phyloP scores from a whole-genome alignment of 495 filamentous ascomycete species.

The Chaetomium cochliodes region DNA sequence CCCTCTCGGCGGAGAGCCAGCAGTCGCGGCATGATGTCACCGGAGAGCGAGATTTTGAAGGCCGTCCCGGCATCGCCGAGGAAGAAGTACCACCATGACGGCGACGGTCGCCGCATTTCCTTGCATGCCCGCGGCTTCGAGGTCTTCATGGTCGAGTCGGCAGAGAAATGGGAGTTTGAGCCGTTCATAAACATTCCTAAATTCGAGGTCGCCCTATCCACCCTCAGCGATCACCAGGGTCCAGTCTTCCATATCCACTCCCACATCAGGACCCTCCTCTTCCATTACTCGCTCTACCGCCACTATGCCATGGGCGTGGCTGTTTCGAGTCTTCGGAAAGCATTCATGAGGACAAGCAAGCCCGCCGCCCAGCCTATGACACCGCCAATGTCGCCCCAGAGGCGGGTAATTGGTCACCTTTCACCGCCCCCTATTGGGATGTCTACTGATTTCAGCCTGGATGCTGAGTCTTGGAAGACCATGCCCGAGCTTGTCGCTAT shows the following conservation, averaged over 20 bases:
- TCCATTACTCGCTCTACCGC: constrained; percentile 91
- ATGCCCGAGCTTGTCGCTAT: constrained; percentile 68
- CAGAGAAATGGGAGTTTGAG: constrained; percentile 79
- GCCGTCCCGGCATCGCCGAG: constrained; percentile 61
- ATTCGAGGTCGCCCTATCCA: constrained; percentile 82
- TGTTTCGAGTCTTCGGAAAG: constrained; percentile 67
- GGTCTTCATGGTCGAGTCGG: constrained; percentile 82
- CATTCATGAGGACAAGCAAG: constrained; percentile 58
- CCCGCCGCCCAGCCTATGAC: constrained; percentile 27
- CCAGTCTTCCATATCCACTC: constrained; percentile 85
- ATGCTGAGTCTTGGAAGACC: constrained; percentile 30
- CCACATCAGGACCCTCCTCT: constrained; percentile 68
- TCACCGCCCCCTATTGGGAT: constrained; percentile 32
- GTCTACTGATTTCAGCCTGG: constrained; percentile 35
- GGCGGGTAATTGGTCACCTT: constrained; percentile 39
- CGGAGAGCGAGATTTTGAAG: constrained; percentile 58
- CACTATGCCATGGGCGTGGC: constrained; percentile 91
- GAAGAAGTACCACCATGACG: constrained; percentile 55
- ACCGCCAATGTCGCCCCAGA: constrained; percentile 28
- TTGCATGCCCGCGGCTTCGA: constrained; percentile 80
- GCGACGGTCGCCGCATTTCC: constrained; percentile 80
- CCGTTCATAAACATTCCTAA: constrained; percentile 82
- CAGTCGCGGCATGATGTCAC: constrained; percentile 55
- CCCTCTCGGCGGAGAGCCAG: constrained; percentile 57
- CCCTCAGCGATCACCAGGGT: constrained; percentile 79